Conservation (phyloP, 139 green algal species). For the Spirogloea muscicola region DNA sequence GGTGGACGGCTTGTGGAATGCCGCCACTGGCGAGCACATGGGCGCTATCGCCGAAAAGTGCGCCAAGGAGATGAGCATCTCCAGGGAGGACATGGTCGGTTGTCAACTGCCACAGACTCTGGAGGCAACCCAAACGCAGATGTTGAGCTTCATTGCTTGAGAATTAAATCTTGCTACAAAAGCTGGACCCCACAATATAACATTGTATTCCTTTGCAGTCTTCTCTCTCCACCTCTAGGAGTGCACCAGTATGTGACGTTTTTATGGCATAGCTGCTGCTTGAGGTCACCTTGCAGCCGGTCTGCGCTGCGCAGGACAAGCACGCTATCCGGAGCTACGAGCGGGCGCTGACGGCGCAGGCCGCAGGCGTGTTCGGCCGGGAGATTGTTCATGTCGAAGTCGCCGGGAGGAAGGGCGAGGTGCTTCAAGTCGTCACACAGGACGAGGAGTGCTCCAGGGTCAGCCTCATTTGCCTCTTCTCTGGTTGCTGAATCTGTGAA, state of each 20-base stretch:
- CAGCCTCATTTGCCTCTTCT: background rate
- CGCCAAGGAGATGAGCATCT: conserved; percentile 61
- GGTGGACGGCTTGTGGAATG: conserved; percentile 72
- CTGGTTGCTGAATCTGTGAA: too few species aligned
- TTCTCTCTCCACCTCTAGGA: too few species aligned
- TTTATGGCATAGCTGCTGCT: too few species aligned
- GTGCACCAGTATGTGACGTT: too few species aligned
- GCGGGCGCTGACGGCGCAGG: conserved; percentile 52
- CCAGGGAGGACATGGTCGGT: too few species aligned
- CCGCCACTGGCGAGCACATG: conserved; percentile 77
- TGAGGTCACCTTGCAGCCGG: too few species aligned
- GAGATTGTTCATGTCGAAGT: conserved; percentile 63
- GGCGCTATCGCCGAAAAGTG: conserved; percentile 70
- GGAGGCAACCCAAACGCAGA: too few species aligned
- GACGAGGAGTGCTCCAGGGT: conserved; percentile 29
- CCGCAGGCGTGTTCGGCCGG: conserved; percentile 42
- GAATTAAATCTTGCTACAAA: too few species aligned
- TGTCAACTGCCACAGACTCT: too few species aligned
- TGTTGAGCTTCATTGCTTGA: too few species aligned
- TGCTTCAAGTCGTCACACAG: background rate
- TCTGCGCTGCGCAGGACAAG: conserved; percentile 59
- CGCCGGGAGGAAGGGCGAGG: conserved; percentile 3
- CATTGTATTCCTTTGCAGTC: too few species aligned
- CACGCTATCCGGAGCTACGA: conserved; percentile 63
- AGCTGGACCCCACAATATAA: too few species aligned